Base-by-base conservation (phyloP, 139 green algal species). In the Volvox africanus region DNA sequence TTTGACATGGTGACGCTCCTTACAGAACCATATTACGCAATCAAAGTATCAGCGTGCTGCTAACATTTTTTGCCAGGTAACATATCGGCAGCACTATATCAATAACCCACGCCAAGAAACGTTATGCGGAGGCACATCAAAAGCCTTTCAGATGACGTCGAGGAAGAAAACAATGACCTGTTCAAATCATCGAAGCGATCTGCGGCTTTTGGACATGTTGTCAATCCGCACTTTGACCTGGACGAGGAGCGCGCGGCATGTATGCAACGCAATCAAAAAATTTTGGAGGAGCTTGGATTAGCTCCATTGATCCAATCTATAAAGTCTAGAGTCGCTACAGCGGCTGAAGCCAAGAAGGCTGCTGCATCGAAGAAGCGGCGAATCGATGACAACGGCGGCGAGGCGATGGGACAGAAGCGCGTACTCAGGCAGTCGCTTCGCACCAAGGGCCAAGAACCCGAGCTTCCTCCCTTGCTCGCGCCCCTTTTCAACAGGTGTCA, bases 191-290 rank as follows among this genome's bases (percentile, higher is more conserved):
- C 2, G 14, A 79, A 79, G 33, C 24, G 35, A 82, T 36, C 20
- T 17, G 33, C 33, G 77, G 13, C 77, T 9, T 30, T 32, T 37
- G 35, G 33, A 26, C 32, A n/a, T 9, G 5, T 21, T n/a, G 37
- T 36, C 35, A 33, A 84, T 20, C 24, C 14, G 33, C 22, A 69
- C 12, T 3, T 88, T 80, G 85, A 89, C 85, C 37, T 89, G 22
- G 85, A 89, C 36, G 36, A 24, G 0, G 69, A 89, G 37, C 68
- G 85, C 1, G 5, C 50, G 16, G 69, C 50, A 61, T 14, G n/a
- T 17, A 89, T 89, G 69, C 28, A 22, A 30, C 85, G 85, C 69
- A 89, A 89, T 50, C 69, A 89, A 36, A 36, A 71, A 35, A 79
- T 33, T 9, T 71, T 89, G 14, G 2, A 61, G 44, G 69, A 89